A percentile compares a stretch with the other conserved stretches of the same genome.
Conservation (phyloP, 257 asterid genomes). For the Galeopsis tetrahit region DNA sequence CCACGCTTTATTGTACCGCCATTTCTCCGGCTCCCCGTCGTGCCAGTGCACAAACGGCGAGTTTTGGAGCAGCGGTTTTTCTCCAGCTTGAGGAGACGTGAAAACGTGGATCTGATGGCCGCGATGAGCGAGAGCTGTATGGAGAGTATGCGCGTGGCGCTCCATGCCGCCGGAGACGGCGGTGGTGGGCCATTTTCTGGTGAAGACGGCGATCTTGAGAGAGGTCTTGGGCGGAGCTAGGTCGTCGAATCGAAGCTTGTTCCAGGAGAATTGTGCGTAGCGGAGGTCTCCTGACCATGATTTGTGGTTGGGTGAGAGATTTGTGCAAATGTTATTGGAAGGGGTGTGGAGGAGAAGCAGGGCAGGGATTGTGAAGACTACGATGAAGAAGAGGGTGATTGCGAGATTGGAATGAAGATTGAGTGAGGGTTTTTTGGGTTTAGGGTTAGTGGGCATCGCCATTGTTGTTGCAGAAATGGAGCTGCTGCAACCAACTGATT, state of each 20-base stretch:
- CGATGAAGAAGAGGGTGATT: slow-evolving; percentile 73
- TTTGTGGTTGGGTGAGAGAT: slow-evolving; percentile 38
- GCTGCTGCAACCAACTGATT: neutral
- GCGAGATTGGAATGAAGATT: slow-evolving; percentile 67
- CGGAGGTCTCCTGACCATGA: slow-evolving; percentile 84
- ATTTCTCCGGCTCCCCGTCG: slow-evolving; percentile 74
- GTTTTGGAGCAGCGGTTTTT: neutral
- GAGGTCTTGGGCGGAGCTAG: slow-evolving; percentile 37
- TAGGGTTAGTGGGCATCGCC: slow-evolving; percentile 66
- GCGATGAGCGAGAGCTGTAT: slow-evolving; percentile 69
- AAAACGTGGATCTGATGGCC: slow-evolving; percentile 81
- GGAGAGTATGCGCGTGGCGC: slow-evolving; percentile 86
- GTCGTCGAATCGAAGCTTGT: slow-evolving; percentile 47
- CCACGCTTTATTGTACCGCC: slow-evolving; percentile 91
- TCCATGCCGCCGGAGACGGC: slow-evolving; percentile 94
- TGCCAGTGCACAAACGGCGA: slow-evolving; percentile 61
- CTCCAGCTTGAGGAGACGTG: slow-evolving; percentile 57
- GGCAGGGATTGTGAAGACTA: slow-evolving; percentile 83
- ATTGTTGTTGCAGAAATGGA: slow-evolving; percentile 36
- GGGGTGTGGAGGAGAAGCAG: slow-evolving; percentile 81
- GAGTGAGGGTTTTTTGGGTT: slow-evolving; percentile 48
- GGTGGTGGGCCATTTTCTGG: slow-evolving; percentile 86
- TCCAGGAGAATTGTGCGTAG: slow-evolving; percentile 73
- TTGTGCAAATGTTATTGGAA: slow-evolving; percentile 49
- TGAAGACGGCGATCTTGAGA: slow-evolving; percentile 81